Conservation (phyloP, 805 yeast genomes). For the Barnettozyma pratensis region DNA sequence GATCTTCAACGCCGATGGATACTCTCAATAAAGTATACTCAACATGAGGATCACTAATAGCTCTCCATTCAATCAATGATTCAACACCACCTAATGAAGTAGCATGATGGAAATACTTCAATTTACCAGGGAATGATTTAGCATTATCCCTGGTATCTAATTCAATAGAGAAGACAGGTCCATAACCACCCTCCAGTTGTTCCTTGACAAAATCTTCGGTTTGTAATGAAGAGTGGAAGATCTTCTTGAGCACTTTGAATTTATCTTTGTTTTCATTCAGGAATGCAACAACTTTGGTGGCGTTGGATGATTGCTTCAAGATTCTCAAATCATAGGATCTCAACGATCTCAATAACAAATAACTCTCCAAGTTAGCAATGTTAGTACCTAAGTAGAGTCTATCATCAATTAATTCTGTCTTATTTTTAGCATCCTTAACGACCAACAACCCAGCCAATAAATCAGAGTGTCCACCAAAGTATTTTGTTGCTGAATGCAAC, state of each 20-base stretch:
- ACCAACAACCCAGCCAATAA: conserved; percentile 75
- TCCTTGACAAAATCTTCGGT: conserved; percentile 56
- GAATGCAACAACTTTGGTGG: conserved; percentile 54
- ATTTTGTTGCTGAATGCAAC: conserved; percentile 92
- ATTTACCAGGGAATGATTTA: conserved; percentile 52
- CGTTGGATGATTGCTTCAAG: conserved; percentile 57
- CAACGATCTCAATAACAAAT: conserved; percentile 68
- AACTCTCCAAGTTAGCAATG: conserved; percentile 72
- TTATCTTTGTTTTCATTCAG: conserved; percentile 44
- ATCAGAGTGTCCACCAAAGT: conserved; percentile 95
- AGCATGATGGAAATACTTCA: conserved; percentile 79
- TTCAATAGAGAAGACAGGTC: conserved; percentile 74
- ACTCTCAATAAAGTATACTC: conserved; percentile 59
- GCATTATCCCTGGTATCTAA: conserved; percentile 51
- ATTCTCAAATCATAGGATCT: conserved; percentile 78
- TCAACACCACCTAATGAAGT: conserved; percentile 93
- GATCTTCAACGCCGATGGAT: conserved; percentile 76
- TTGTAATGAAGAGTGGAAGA: conserved; percentile 77
- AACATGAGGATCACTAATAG: conserved; percentile 58
- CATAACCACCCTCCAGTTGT: conserved; percentile 61
- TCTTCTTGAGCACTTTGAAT: conserved; percentile 43
- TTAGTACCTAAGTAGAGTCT: conserved; percentile 74
- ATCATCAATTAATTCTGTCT: conserved; percentile 48
- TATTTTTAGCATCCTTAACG: conserved; percentile 48
- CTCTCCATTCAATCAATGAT: conserved; percentile 87